A percentile compares a stretch with the other conserved stretches of the same genome.
Evolutionary conservation across 352 stramenopile genomes (phyloP).

Genomic region (Phytophthora citricola): DNA sequence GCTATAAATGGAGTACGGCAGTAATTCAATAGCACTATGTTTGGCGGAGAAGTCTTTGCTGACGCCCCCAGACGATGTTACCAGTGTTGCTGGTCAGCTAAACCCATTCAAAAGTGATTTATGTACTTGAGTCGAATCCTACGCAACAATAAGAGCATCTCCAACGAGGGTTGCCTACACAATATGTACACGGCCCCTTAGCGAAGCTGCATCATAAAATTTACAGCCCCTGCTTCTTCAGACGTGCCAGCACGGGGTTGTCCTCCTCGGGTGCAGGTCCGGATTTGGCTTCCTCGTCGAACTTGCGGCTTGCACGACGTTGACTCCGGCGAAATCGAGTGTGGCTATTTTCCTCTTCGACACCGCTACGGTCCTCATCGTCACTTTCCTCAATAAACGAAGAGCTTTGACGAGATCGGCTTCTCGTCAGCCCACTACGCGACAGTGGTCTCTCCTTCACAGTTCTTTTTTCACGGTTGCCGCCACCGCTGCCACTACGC

Average conservation of each 20-base stretch:
- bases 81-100: background rate
- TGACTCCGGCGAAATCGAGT: slow-evolving; percentile 43
- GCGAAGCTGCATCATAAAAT: slow-evolving; percentile 78
- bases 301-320: slow-evolving; percentile 54
- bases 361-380: slow-evolving; percentile 27
- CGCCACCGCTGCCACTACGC: slow-evolving; percentile 22
- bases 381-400: slow-evolving; percentile 44
- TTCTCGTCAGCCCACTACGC: slow-evolving; percentile 19
- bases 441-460: slow-evolving; percentile 31
- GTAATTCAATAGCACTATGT: slow-evolving; percentile 9
- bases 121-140: slow-evolving; percentile 32
- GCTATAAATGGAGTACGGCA: slow-evolving; percentile 22
- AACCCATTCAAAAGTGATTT: slow-evolving; percentile 29
- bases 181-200: slow-evolving; percentile 39
- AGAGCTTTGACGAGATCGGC: slow-evolving; percentile 32
- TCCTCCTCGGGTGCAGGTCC: slow-evolving; percentile 40
- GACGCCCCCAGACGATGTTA: background rate
- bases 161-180: slow-evolving; percentile 25
- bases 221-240: slow-evolving; percentile 85
- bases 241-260: slow-evolving; percentile 76
- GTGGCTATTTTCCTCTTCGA: slow-evolving; percentile 41
- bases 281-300: slow-evolving; percentile 51
- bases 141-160: slow-evolving; percentile 14
- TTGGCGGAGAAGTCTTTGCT: background rate
- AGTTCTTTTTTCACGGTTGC: slow-evolving; percentile 26